Evolutionary conservation across 2,329 filamentous ascomycete genomes (phyloP).

Genomic region (Fusarium musae): DNA sequence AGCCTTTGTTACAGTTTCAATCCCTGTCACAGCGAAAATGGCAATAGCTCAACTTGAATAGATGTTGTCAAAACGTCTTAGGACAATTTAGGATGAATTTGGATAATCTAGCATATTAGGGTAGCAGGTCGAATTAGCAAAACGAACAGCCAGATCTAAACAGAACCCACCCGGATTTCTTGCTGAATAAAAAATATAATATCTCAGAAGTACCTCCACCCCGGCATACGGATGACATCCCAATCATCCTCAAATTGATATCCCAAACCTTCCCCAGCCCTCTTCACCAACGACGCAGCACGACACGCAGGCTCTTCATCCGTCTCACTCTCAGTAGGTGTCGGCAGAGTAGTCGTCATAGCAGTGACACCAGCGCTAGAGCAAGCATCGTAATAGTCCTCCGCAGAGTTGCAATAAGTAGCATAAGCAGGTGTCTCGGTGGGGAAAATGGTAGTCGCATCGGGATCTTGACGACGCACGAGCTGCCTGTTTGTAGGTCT

Average conservation of each 20-base stretch:
- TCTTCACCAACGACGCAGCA: background rate
- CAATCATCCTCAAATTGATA: background rate
- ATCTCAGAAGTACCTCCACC: background rate
- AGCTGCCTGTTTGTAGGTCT: background rate
- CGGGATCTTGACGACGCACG: background rate
- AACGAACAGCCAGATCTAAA: too few species aligned
- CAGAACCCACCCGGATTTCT: too few species aligned
- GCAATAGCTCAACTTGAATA: too few species aligned
- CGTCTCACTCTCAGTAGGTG: background rate
- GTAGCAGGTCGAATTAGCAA: too few species aligned
- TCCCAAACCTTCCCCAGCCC: background rate
- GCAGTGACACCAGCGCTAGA: background rate
- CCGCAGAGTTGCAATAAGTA: background rate
- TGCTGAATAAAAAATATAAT: background rate
- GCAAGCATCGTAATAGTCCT: background rate
- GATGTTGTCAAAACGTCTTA: too few species aligned
- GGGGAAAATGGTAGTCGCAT: background rate
- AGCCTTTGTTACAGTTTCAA: too few species aligned
- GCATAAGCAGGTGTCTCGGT: background rate
- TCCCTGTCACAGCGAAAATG: too few species aligned
- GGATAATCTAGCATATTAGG: too few species aligned
- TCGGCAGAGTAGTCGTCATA: background rate
- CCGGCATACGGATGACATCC: background rate
- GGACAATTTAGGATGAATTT: too few species aligned
- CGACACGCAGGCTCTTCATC: background rate